Base-by-base conservation (phyloP, 2,329 filamentous ascomycete species). In the Colletotrichum sidae region DNA sequence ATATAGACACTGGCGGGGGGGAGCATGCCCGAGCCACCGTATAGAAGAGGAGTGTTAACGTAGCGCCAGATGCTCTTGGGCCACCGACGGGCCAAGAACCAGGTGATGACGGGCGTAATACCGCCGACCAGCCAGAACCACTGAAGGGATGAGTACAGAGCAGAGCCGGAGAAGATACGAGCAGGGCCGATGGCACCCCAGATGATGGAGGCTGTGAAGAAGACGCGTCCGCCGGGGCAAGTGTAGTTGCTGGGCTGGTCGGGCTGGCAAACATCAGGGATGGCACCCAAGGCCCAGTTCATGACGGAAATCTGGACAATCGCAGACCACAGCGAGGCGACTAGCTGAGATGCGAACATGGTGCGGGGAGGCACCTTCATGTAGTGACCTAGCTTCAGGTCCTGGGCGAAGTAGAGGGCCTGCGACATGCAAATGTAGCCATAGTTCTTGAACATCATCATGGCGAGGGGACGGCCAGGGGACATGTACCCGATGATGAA, bases 371-470 rank as follows among this genome's bases (percentile, higher is more conserved):
- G 87, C 2, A 85, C 83, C 75, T 85, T 86, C 86, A 90, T 90
- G 78, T 92, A 92, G 73, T 91, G 89, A 17, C 86, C 89, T 2
- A 90, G 81, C 74, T 90, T 91, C 70, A 91, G 81, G 69, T 91
- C 89, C 73, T 89, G 86, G 6, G 83, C 80, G 74, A 91, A 91
- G 74, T 86, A 88, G 54, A 90, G 79, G 0, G 86, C 89, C 74
- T 91, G 87, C 13, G 81, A 81, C 87, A 91, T 90, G 77, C 83
- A 87, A 60, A 91, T 86, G 73, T 90, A 91, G 55, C 89, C 88
- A 71, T 90, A 92, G 67, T 89, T 91, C 77, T 92, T 92, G 80
- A 92, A 92, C 79, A 92, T 84, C 90, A 93, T 93, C 84, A 92
- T 89, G 52, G 89, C 89, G 66, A 92, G 81, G 2, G 90, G 90